These are phyloP conservation scores for Nemania serpens DNA, from an alignment of 2,329 filamentous ascomycete genomes.

Conservation along the genomic window DNA sequence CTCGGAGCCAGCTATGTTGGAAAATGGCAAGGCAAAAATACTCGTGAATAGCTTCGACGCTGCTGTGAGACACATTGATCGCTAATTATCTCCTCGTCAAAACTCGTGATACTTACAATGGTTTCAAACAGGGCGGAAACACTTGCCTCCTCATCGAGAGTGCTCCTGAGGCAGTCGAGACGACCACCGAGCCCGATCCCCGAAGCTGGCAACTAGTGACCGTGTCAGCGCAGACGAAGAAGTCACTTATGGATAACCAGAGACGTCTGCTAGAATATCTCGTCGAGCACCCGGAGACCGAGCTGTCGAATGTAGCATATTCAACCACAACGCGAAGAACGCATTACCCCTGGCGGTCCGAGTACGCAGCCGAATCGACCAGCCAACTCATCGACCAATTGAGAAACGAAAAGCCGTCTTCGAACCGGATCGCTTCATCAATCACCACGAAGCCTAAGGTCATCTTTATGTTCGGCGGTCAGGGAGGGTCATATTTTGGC, in stretches of 20 bases:
- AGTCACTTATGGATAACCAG: conserved; percentile 46
- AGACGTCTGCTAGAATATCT: conserved; percentile 49
- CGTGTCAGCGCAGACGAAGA: conserved; percentile 51
- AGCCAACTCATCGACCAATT: conserved; percentile 17
- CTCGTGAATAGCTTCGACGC: conserved; percentile 59
- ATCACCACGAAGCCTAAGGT: background rate
- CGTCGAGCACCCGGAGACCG: conserved; percentile 43
- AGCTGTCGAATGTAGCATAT: conserved; percentile 55
- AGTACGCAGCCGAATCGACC: conserved; percentile 14
- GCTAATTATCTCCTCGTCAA: too few relatives aligned
- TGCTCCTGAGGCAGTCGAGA: conserved; percentile 39
- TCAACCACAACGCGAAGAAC: conserved; percentile 56
- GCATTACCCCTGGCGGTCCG: conserved; percentile 33
- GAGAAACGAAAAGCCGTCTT: background rate
- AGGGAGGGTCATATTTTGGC: conserved; percentile 25
- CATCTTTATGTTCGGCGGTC: conserved; percentile 32
- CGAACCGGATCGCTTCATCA: background rate
- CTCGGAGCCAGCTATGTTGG: conserved; percentile 1
- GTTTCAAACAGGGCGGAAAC: conserved; percentile 52
- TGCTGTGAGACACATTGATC: conserved; percentile 37
- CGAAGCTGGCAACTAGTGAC: conserved; percentile 50
- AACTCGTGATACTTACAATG: too few relatives aligned
- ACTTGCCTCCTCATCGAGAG: conserved; percentile 57
- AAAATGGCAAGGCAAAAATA: conserved; percentile 9
- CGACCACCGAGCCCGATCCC: conserved; percentile 40